Evolutionary conservation across 116 monocot genomes (phyloP).

Genomic region (Cymodocea nodosa): DNA sequence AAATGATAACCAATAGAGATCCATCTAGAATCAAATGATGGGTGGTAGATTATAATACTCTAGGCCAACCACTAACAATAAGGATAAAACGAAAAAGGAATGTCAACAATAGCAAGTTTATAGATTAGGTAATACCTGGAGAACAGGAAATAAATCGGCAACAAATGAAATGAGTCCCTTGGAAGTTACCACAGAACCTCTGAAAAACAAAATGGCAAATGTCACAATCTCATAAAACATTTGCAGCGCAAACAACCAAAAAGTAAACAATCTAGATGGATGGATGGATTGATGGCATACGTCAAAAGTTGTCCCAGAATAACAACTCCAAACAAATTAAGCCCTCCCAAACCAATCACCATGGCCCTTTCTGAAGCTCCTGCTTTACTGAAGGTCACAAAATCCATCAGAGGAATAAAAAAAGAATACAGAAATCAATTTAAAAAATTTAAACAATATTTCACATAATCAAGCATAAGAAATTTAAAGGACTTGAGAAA

Average conservation of each 20-base stretch:
- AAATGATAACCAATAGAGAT: too few species aligned
- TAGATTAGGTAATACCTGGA: constrained; percentile 44
- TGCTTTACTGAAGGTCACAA: constrained; percentile 52
- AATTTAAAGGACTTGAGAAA: too few species aligned
- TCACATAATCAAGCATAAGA: not conserved
- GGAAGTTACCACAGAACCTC: constrained; percentile 34
- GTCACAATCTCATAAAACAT: not conserved
- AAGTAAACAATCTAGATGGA: not conserved
- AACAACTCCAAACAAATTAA: constrained; percentile 88
- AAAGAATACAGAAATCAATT: not conserved
- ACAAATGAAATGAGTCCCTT: constrained; percentile 80
- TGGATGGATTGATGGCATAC: constrained; percentile 18
- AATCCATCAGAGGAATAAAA: not conserved
- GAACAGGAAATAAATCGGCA: constrained; percentile 70
- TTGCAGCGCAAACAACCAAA: not conserved
- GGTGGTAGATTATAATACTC: too few species aligned
- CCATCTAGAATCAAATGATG: too few species aligned
- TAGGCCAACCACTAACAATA: not conserved
- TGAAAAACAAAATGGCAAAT: constrained; percentile 19
- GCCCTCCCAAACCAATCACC: constrained; percentile 78
- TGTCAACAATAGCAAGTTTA: not conserved
- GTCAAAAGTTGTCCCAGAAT: constrained; percentile 71
- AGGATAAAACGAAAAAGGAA: too few species aligned
- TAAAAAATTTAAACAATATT: not conserved
- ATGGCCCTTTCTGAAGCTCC: constrained; percentile 60